Evolutionary conservation across 805 yeast genomes (phyloP).

Genomic region (Starmerella vaccinii): DNA sequence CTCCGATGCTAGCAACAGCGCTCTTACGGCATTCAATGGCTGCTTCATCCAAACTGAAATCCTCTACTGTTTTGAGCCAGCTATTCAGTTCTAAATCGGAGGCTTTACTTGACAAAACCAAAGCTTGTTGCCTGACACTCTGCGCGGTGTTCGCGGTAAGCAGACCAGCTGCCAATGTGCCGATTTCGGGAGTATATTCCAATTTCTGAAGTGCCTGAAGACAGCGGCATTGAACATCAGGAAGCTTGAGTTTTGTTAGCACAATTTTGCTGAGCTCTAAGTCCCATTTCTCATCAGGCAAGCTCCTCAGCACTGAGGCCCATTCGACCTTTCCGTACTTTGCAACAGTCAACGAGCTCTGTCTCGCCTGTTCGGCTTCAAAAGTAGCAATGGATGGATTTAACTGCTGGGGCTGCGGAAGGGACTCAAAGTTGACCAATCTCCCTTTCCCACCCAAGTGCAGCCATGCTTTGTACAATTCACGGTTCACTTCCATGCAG

Average conservation of each 20-base stretch:
- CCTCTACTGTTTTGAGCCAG: slow-evolving; percentile 29
- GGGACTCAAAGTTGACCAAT: slow-evolving; percentile 3
- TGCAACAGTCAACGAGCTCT: not conserved
- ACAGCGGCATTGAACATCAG: slow-evolving; percentile 1
- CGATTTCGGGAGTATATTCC: not conserved
- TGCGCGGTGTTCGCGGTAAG: not conserved
- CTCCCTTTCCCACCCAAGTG: slow-evolving; percentile 6
- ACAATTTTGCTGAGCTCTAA: slow-evolving; percentile 5
- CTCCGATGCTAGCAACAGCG: slow-evolving; percentile 37
- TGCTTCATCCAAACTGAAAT: slow-evolving; percentile 35
- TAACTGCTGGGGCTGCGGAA: slow-evolving; percentile 8
- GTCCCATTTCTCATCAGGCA: slow-evolving; percentile 12
- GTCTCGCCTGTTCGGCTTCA: slow-evolving; percentile 15
- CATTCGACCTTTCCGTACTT: slow-evolving; percentile 6
- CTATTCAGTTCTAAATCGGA: not conserved
- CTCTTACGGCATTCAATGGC: slow-evolving; percentile 41
- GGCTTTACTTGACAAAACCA: slow-evolving; percentile 11
- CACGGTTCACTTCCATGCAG: slow-evolving; percentile 19
- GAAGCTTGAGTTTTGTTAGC: not conserved
- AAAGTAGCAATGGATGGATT: slow-evolving; percentile 19
- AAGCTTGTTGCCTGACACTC: slow-evolving; percentile 19
- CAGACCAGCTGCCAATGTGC: not conserved
- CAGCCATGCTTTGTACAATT: slow-evolving; percentile 10
- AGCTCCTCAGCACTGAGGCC: slow-evolving; percentile 9
- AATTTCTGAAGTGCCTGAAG: not conserved